A percentile compares a stretch with the other conserved stretches of the same genome.
Conservation (phyloP, 805 yeast genomes). For the Pichia scutulata region DNA sequence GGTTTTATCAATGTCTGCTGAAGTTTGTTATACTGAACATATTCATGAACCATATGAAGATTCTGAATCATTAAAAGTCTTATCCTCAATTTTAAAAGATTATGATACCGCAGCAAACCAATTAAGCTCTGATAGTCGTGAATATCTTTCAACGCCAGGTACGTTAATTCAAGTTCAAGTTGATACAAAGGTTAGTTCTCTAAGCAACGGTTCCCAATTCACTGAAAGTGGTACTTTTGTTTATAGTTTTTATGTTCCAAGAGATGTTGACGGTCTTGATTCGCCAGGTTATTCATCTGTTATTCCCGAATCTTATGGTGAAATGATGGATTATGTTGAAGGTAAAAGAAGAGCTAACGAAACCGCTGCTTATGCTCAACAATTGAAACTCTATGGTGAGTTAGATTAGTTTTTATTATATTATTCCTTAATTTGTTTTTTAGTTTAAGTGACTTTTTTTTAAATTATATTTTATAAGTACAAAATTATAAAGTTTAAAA, state of each 20-base stretch:
- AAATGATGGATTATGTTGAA: conserved; percentile 86
- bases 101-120: conserved; percentile 54
- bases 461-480: not conserved
- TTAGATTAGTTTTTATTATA: conserved; percentile 1
- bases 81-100: conserved; percentile 30
- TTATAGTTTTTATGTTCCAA: conserved; percentile 81
- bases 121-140: conserved; percentile 42
- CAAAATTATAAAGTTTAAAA: not conserved
- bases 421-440: not conserved
- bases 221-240: conserved; percentile 82
- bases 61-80: conserved; percentile 18
- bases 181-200: conserved; percentile 65
- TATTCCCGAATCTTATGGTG: conserved; percentile 79
- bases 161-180: conserved; percentile 86
- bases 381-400: conserved; percentile 28
- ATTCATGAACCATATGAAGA: conserved; percentile 34
- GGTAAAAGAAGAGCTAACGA: conserved; percentile 87
- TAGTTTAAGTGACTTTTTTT: not conserved
- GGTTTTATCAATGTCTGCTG: conserved; percentile 73
- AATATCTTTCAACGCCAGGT: conserved; percentile 68
- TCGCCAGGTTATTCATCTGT: conserved; percentile 65
- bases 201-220: conserved; percentile 44
- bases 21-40: conserved; percentile 82
- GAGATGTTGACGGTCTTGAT: conserved; percentile 35
- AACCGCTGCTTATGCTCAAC: conserved; percentile 60